phyloP scores from a whole-genome alignment of 1,284 basidiomycete genomes.

The Tilletia horrida region DNA sequence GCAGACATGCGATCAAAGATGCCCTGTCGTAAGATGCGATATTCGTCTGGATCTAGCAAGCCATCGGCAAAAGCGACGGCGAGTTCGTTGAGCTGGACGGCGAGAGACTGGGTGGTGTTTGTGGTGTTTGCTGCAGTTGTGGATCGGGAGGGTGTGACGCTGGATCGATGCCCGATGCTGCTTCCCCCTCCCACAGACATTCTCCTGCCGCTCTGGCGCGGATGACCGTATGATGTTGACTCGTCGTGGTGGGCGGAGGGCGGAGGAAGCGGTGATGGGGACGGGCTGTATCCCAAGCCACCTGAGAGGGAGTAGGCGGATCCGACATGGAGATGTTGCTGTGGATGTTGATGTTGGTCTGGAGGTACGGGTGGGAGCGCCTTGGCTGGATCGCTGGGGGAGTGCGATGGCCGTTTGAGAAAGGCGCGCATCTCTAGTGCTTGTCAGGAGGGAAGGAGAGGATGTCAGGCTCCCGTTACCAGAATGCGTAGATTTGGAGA shows the following conservation, averaged over 20 bases:
- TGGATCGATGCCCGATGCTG: too few relatives aligned
- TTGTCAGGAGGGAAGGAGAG: too few relatives aligned
- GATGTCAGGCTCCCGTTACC: too few relatives aligned
- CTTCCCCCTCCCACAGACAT: too few relatives aligned
- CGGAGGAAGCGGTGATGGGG: neutral
- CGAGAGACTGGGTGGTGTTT: conserved; percentile 22
- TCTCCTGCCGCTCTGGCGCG: too few relatives aligned
- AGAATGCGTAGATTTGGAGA: too few relatives aligned
- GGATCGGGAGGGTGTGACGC: neutral
- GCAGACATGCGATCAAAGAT: conserved; percentile 35
- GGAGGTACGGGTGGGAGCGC: neutral
- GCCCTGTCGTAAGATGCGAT: conserved; percentile 36
- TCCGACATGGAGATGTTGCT: neutral
- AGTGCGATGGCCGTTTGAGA: neutral
- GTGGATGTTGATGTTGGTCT: neutral
- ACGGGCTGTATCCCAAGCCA: neutral
- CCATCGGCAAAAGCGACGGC: conserved; percentile 46
- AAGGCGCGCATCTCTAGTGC: conserved; percentile 12
- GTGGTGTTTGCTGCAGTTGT: neutral
- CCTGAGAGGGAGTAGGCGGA: neutral
- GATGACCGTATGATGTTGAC: too few relatives aligned
- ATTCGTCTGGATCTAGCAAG: conserved; percentile 41
- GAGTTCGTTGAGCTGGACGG: conserved; percentile 40
- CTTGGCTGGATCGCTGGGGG: neutral
- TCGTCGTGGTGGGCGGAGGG: neutral